A percentile compares a stretch with the other conserved stretches of the same genome.
Evolutionary conservation across 2,329 filamentous ascomycete species (phyloP).

Genomic region (Tolypocladium tropicale): DNA sequence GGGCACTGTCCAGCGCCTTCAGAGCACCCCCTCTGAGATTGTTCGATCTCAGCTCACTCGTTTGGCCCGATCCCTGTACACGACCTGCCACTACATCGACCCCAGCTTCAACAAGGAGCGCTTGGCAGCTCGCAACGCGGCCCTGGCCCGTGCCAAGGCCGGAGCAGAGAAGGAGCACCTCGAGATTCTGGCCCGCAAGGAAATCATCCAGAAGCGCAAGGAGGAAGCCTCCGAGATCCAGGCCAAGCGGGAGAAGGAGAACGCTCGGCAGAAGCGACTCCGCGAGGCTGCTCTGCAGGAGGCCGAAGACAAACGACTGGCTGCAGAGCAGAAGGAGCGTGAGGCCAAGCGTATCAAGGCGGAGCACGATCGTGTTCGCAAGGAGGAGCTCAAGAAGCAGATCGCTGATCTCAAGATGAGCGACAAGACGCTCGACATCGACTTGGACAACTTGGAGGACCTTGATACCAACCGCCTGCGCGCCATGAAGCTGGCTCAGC

Average conservation of each 20-base stretch:
- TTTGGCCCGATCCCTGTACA: slow-evolving; percentile 80
- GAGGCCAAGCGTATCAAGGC: slow-evolving; percentile 78
- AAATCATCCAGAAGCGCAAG: slow-evolving; percentile 93
- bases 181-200: slow-evolving; percentile 75
- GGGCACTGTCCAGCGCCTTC: slow-evolving; percentile 82
- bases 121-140: slow-evolving; percentile 66
- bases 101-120: slow-evolving; percentile 77
- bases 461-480: slow-evolving; percentile 85
- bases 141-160: slow-evolving; percentile 69
- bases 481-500: slow-evolving; percentile 86
- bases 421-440: slow-evolving; percentile 65
- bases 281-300: slow-evolving; percentile 82
- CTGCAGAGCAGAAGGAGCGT: slow-evolving; percentile 86
- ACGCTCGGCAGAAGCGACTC: slow-evolving; percentile 76
- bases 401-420: slow-evolving; percentile 85
- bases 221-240: slow-evolving; percentile 84
- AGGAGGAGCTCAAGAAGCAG: slow-evolving; percentile 89
- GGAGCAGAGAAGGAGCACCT: slow-evolving; percentile 89
- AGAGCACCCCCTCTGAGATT: slow-evolving; percentile 97
- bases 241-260: slow-evolving; percentile 84
- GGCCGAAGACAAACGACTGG: slow-evolving; percentile 78
- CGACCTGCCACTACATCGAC: slow-evolving; percentile 94
- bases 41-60: slow-evolving; percentile 90
- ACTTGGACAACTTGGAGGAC: slow-evolving; percentile 71
- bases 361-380: slow-evolving; percentile 81